These are phyloP conservation scores for Gossypium lobatum DNA, from an alignment of 441 rosid genomes.

Conservation along the genomic window DNA sequence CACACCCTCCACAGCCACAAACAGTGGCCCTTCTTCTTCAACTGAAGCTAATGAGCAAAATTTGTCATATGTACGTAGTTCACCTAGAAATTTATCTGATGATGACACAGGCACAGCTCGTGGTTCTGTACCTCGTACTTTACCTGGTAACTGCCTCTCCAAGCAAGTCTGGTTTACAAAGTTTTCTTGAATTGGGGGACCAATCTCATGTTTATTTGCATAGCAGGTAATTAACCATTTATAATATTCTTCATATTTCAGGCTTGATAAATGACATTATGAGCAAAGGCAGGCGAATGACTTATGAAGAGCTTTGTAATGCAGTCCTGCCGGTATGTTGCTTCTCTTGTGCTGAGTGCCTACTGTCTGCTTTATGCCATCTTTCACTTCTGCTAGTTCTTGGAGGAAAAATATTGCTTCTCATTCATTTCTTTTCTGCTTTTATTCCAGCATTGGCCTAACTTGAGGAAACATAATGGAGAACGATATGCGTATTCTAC, in stretches of 20 bases:
- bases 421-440: slow-evolving; percentile 14
- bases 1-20: slow-evolving; percentile 49
- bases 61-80: slow-evolving; percentile 47
- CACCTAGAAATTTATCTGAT: slow-evolving; percentile 65
- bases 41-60: slow-evolving; percentile 54
- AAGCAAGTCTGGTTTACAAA: not conserved
- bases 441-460: slow-evolving; percentile 81
- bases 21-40: slow-evolving; percentile 77
- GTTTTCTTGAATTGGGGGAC: not conserved
- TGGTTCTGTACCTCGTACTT: slow-evolving; percentile 60
- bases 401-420: not conserved
- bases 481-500: slow-evolving; percentile 96
- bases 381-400: slow-evolving; percentile 4
- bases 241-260: slow-evolving; percentile 16
- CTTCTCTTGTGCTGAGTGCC: slow-evolving; percentile 8
- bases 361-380: slow-evolving; percentile 1
- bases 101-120: slow-evolving; percentile 55
- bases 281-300: slow-evolving; percentile 92
- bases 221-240: not conserved
- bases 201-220: not conserved
- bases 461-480: slow-evolving; percentile 96
- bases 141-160: slow-evolving; percentile 51
- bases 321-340: slow-evolving; percentile 81
- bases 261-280: slow-evolving; percentile 86
- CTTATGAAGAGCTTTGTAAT: slow-evolving; percentile 89